Base-by-base conservation (phyloP, 108 stramenopile genomes). In the Cyclotella distinguenda region DNA sequence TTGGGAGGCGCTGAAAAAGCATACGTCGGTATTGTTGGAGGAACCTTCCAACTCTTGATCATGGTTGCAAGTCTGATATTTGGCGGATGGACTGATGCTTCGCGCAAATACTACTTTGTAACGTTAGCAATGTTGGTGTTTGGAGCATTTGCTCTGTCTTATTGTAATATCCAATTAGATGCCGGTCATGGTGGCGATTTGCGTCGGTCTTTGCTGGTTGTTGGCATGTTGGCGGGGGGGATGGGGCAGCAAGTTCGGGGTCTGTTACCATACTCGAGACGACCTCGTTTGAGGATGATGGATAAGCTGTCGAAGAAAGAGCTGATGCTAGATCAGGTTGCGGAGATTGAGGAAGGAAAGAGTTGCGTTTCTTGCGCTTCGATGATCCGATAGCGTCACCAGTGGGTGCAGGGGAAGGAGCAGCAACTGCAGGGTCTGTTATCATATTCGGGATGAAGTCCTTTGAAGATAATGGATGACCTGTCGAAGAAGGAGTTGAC, bases 31-130 rank as follows among this genome's bases (percentile, higher is more conserved):
- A 86, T 90, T 12, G 86, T 94, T 48, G 93, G 93, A 52, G 93
- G 93, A 35, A 74, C 86, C 0, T 94, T 94, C 43, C 93, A 94
- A 63, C 55, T 86, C 58, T 54, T 87, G 12, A 90, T 94, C 51
- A 94, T 94, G 93, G 82, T 84, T 61, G 86, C 93, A n/a, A 89
- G 88, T 64, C 56, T 94, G n/a, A 71, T 94, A 26, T 78, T 94
- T 66, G 93, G 93, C 43, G 82, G 82, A 48, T 82, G 78, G 62
- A 90, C 89, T 4, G 93, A 94, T 47, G 78, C 71, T 42, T 82
- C 87, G 0, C 77, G 93, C 9, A 89, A 88, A n/a, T 94, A 94
- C 53, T 94, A 94, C 61, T 86, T 89, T 23, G 88, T 94, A 13
- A 85, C 75, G 3, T 73, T 90, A 30, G 86, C 50, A 12, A 88